Conservation (phyloP, 2,329 filamentous ascomycete species). For the Ustulina deusta region DNA sequence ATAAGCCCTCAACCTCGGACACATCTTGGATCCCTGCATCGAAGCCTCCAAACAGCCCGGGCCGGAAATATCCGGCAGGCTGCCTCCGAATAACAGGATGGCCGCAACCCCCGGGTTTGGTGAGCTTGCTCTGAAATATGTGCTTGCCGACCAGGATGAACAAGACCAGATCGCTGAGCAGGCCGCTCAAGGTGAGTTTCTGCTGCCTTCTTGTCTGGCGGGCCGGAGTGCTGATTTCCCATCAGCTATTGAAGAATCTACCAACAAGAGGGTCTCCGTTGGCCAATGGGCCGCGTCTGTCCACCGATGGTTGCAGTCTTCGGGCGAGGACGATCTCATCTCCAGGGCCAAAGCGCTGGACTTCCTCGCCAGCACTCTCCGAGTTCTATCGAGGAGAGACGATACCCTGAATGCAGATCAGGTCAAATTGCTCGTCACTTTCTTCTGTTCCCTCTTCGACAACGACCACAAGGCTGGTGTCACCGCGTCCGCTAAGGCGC, state of each 20-base stretch:
- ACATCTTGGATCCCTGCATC: not conserved
- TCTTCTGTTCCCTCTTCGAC: constrained; percentile 70
- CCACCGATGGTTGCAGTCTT: constrained; percentile 64
- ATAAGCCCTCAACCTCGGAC: constrained; percentile 5
- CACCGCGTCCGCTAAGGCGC: constrained; percentile 64
- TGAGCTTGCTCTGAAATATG: constrained; percentile 66
- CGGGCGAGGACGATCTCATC: constrained; percentile 60
- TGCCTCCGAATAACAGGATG: constrained; percentile 59
- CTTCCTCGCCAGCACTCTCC: constrained; percentile 67
- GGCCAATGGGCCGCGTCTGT: constrained; percentile 68
- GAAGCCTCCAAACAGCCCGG: constrained; percentile 3
- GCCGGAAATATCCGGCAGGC: constrained; percentile 15
- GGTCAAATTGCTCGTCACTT: constrained; percentile 63
- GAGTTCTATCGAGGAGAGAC: constrained; percentile 57
- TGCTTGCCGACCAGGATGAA: constrained; percentile 63
- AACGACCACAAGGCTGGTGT: constrained; percentile 71
- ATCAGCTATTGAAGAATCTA: constrained; percentile 60
- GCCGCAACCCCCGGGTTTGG: constrained; percentile 58
- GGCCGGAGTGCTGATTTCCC: constrained; percentile 13
- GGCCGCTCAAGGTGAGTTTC: constrained; percentile 53
- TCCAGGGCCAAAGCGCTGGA: constrained; percentile 66
- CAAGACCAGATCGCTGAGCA: constrained; percentile 57
- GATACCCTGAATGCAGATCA: constrained; percentile 62
- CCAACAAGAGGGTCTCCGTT: constrained; percentile 59
- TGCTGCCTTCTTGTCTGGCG: not conserved